Percentiles rank a stretch among this genome's conserved stretches.
Conservation (phyloP, 768 basidiomycete species). For the Boletus reticuloceps region DNA sequence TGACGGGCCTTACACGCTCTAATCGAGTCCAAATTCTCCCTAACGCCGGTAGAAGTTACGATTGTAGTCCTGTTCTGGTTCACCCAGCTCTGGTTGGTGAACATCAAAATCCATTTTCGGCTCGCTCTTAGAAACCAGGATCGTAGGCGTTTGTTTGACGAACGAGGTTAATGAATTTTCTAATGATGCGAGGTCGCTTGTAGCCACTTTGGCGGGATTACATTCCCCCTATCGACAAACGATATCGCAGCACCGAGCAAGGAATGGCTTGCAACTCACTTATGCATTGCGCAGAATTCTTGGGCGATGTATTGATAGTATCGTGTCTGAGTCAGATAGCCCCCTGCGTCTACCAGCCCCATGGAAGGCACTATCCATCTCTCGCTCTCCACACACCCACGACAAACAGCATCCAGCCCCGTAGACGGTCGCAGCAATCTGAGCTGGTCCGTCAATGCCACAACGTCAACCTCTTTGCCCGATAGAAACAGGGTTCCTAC, state of each 20-base stretch:
- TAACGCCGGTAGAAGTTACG: constrained; percentile 19
- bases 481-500: background rate
- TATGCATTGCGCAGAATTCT: too few relatives aligned
- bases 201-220: too few relatives aligned
- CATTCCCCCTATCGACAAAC: too few relatives aligned
- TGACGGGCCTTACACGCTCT: background rate
- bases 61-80: constrained; percentile 17
- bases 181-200: too few relatives aligned
- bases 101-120: background rate
- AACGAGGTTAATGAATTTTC: too few relatives aligned
- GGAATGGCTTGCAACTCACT: too few relatives aligned
- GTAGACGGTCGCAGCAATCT: background rate
- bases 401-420: background rate
- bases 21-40: constrained; percentile 9
- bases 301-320: too few relatives aligned
- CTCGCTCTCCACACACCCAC: background rate
- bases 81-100: background rate
- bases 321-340: background rate
- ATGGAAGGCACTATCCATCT: background rate
- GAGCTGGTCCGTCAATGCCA: background rate
- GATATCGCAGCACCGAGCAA: too few relatives aligned
- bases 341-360: background rate
- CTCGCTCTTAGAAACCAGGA: background rate
- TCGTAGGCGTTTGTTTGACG: too few relatives aligned
- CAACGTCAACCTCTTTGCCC: background rate